A percentile compares a stretch with the other conserved stretches of the same genome.
Conservation (phyloP, 2,329 filamentous ascomycete genomes). For the Neobulgaria alba region DNA sequence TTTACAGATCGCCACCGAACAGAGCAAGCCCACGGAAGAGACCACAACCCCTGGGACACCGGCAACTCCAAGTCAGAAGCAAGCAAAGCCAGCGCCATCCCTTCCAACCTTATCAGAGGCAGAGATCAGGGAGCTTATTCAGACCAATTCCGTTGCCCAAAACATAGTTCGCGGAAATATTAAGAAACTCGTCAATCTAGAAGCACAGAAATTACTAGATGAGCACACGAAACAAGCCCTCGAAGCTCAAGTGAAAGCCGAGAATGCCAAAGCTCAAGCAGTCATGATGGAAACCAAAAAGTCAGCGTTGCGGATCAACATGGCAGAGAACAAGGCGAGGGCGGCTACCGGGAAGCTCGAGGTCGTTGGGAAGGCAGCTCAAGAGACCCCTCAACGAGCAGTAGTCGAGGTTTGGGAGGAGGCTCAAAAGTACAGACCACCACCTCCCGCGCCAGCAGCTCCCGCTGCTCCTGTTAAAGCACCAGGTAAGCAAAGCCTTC, state of each 20-base stretch:
- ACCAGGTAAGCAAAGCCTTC: background rate
- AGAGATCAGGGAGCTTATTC: conserved; percentile 47
- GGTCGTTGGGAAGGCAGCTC: conserved; percentile 71
- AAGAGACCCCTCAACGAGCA: conserved; percentile 75
- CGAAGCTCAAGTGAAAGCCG: conserved; percentile 43
- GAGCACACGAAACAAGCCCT: conserved; percentile 38
- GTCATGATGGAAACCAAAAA: conserved; percentile 69
- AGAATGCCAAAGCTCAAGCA: conserved; percentile 37
- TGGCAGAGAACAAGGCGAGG: conserved; percentile 63
- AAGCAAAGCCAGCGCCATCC: conserved; percentile 3
- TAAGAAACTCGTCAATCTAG: conserved; percentile 59
- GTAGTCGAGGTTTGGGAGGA: conserved; percentile 82
- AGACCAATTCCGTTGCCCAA: conserved; percentile 41
- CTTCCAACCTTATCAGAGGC: conserved; percentile 40
- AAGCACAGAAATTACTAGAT: conserved; percentile 52
- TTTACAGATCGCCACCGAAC: conserved; percentile 30
- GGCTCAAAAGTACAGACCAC: conserved; percentile 56
- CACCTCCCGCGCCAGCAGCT: conserved; percentile 9
- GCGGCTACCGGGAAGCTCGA: conserved; percentile 62
- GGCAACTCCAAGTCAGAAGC: conserved; percentile 17
- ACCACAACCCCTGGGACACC: conserved; percentile 8
- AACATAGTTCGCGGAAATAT: conserved; percentile 46
- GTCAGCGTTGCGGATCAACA: conserved; percentile 64
- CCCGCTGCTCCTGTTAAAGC: conserved; percentile 8
- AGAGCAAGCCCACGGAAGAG: conserved; percentile 29